Conservation (phyloP, 208 protist species). For the Tritrichomonas musculus region DNA sequence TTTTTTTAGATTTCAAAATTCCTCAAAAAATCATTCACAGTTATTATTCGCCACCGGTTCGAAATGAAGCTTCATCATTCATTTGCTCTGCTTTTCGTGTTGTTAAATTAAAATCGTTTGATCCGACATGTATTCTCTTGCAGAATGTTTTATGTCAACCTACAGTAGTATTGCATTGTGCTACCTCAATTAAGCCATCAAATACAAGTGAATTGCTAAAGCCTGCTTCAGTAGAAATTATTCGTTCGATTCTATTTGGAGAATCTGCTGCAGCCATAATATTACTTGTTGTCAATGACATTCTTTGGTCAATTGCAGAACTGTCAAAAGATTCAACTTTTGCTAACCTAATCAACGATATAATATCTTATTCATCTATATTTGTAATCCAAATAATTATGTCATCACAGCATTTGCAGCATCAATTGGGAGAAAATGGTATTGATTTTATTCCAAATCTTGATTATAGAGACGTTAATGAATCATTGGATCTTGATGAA, state of each 20-base stretch:
- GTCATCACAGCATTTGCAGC: not conserved
- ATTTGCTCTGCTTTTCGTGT: not conserved
- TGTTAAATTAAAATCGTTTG: not conserved
- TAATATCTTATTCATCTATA: not conserved
- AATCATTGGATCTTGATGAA: not conserved
- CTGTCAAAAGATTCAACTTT: not conserved
- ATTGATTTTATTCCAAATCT: not conserved
- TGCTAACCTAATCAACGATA: not conserved
- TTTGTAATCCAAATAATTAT: not conserved
- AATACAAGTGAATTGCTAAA: not conserved
- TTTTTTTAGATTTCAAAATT: constrained; percentile 14
- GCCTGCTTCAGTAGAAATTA: not conserved
- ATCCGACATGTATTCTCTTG: not conserved
- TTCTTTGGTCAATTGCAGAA: not conserved
- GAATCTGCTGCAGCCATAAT: not conserved
- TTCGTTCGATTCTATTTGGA: not conserved
- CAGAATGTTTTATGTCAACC: not conserved
- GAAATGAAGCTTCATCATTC: constrained; percentile 16
- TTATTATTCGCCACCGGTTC: not conserved
- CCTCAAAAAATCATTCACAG: not conserved
- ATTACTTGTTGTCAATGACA: not conserved
- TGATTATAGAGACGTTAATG: not conserved
- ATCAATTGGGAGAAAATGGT: not conserved
- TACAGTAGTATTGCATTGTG: not conserved
- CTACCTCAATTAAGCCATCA: not conserved